Percentiles rank a stretch among this genome's conserved stretches.
Conservation (phyloP, 2,329 filamentous ascomycete species). For the Xylaria sp. region DNA sequence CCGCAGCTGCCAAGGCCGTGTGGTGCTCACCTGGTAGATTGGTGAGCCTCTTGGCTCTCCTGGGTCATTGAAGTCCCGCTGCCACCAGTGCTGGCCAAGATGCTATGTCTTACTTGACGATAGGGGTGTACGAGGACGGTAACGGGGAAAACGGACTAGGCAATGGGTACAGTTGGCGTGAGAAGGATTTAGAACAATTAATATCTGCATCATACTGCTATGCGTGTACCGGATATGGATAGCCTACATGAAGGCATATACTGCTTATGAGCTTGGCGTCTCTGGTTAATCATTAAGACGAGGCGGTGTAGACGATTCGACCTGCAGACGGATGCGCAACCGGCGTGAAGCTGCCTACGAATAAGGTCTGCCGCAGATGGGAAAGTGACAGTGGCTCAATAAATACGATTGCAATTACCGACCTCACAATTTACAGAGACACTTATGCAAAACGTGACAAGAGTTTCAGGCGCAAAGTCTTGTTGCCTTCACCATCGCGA, state of each 20-base stretch:
- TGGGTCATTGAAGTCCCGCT: constrained; percentile 17
- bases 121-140: not conserved
- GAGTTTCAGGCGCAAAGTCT: not conserved
- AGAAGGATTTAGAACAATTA: constrained; percentile 6
- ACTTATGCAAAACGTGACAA: not conserved
- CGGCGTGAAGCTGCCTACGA: constrained; percentile 20
- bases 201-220: constrained; percentile 11
- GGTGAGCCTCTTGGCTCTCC: constrained; percentile 16
- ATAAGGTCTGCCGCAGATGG: constrained; percentile 4
- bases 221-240: constrained; percentile 16
- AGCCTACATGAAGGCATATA: constrained; percentile 9
- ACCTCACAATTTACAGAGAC: not conserved
- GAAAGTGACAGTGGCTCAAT: constrained; percentile 1
- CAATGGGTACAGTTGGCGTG: not conserved
- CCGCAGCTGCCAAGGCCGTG: constrained; percentile 30
- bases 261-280: constrained; percentile 12
- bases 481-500: not conserved
- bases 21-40: constrained; percentile 15
- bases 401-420: constrained; percentile 1
- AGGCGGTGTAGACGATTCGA: constrained; percentile 23
- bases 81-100: constrained; percentile 6
- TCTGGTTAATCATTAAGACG: not conserved
- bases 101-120: constrained; percentile 6
- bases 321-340: constrained; percentile 12
- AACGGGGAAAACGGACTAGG: not conserved